A percentile compares a stretch with the other conserved stretches of the same genome.
Evolutionary conservation across 768 basidiomycete genomes (phyloP).

Genomic region (Erythrobasidium yunnanense): DNA sequence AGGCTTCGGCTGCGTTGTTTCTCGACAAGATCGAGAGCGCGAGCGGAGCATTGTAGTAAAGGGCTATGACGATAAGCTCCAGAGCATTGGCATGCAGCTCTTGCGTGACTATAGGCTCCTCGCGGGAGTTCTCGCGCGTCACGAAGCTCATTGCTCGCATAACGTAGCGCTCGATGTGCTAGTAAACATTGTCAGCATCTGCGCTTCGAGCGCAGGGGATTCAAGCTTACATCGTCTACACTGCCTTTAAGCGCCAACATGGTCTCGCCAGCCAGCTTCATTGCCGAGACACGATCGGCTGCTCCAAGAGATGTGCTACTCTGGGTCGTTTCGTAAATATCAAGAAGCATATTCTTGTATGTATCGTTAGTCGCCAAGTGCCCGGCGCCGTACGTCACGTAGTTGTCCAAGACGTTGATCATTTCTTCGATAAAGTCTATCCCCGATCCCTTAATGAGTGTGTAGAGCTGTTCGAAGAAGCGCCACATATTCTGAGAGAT

Average conservation of each 20-base stretch:
- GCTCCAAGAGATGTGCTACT: slow-evolving; percentile 64
- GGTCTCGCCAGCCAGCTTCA: slow-evolving; percentile 71
- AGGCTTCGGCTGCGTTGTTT: slow-evolving; percentile 55
- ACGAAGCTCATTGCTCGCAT: slow-evolving; percentile 50
- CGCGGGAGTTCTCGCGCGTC: slow-evolving; percentile 35
- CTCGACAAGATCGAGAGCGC: slow-evolving; percentile 64
- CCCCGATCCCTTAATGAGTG: slow-evolving; percentile 69
- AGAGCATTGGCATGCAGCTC: slow-evolving; percentile 65
- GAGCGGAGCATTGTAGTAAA: slow-evolving; percentile 71
- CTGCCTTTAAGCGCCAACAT: slow-evolving; percentile 67
- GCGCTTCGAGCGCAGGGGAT: neutral
- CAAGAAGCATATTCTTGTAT: slow-evolving; percentile 67
- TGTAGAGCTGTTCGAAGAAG: slow-evolving; percentile 70
- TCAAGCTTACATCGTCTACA: slow-evolving; percentile 58
- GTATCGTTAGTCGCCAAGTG: slow-evolving; percentile 60
- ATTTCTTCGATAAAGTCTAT: slow-evolving; percentile 80
- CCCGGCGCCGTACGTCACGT: slow-evolving; percentile 70
- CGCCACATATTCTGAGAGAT: slow-evolving; percentile 79
- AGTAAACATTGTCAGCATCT: slow-evolving; percentile 6
- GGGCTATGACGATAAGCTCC: slow-evolving; percentile 67
- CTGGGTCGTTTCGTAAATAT: slow-evolving; percentile 69
- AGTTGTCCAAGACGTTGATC: slow-evolving; percentile 78
- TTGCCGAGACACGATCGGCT: slow-evolving; percentile 69
- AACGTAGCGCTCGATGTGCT: slow-evolving; percentile 49
- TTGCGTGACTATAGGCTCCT: slow-evolving; percentile 49